Percentiles rank a stretch among this genome's conserved stretches.
phyloP scores from a whole-genome alignment of 805 yeast species.

The Yamadazyma laniorum region DNA sequence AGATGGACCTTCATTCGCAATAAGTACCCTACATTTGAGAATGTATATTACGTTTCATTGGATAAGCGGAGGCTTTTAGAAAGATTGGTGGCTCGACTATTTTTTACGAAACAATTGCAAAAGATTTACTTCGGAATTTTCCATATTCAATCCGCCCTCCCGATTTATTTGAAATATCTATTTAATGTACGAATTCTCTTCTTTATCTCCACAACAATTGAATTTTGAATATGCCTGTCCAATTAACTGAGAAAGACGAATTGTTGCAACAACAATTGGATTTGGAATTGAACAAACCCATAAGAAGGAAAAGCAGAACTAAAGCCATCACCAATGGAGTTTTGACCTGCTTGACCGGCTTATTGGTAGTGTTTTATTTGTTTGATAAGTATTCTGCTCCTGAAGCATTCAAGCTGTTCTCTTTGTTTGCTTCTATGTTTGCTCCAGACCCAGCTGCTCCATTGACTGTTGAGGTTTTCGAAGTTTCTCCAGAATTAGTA shows the following conservation, averaged over 20 bases:
- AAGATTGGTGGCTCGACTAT: too few species aligned
- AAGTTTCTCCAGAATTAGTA: slow-evolving; percentile 11
- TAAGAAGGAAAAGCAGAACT: neutral
- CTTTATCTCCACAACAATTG: too few species aligned
- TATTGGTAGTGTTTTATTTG: neutral
- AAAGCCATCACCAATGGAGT: neutral
- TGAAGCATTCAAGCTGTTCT: neutral
- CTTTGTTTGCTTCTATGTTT: neutral
- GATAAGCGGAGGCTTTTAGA: too few species aligned
- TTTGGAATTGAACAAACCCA: slow-evolving; percentile 1
- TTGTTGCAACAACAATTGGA: slow-evolving; percentile 6
- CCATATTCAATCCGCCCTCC: too few species aligned
- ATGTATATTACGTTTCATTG: too few species aligned
- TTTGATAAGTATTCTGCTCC: neutral
- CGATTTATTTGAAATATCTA: too few species aligned
- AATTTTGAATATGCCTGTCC: slow-evolving; percentile 13
- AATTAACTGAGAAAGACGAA: slow-evolving; percentile 13
- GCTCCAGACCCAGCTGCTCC: slow-evolving; percentile 1
- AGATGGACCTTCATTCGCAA: too few species aligned
- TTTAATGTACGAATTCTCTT: too few species aligned
- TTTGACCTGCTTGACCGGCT: neutral
- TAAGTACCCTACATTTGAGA: too few species aligned
- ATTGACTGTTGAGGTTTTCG: slow-evolving; percentile 10
- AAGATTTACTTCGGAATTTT: too few species aligned
- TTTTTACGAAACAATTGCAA: too few species aligned